Evolutionary conservation across 257 asterid genomes (phyloP).

Genomic region (Eucommia ulmoides): DNA sequence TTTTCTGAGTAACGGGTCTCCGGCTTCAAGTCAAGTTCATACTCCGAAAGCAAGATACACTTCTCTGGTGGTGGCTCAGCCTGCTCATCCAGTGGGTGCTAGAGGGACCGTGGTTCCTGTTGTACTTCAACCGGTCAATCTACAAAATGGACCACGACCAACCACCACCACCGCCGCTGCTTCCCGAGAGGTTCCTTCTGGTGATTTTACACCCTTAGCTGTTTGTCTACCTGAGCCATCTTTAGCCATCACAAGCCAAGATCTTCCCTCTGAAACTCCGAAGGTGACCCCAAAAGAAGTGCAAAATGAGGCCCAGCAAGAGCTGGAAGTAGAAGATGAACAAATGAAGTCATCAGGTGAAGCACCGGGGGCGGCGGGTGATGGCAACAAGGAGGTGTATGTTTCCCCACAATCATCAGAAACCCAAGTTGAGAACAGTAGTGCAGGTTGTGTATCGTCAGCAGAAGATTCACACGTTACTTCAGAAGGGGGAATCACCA

Average conservation of each 20-base stretch:
- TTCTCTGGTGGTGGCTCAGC: constrained; percentile 21
- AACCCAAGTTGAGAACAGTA: constrained; percentile 21
- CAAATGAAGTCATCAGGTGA: too few species aligned
- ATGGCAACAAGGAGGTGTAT: constrained; percentile 18
- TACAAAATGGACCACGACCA: constrained; percentile 20
- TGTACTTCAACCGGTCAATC: constrained; percentile 40
- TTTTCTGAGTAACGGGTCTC: neutral
- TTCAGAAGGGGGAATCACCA: constrained; percentile 20
- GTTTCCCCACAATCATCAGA: constrained; percentile 34
- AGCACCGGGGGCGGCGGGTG: constrained; percentile 14
- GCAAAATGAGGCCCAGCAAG: constrained; percentile 15
- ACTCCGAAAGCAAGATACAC: constrained; percentile 32
- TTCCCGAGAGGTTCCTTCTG: too few species aligned
- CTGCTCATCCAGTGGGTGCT: constrained; percentile 35
- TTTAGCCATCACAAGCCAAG: too few species aligned
- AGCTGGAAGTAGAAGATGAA: constrained; percentile 24
- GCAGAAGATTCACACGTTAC: constrained; percentile 22
- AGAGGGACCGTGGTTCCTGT: constrained; percentile 58
- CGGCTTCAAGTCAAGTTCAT: too few species aligned
- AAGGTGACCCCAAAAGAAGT: too few species aligned
- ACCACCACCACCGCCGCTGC: constrained; percentile 17
- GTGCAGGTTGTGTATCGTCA: constrained; percentile 23
- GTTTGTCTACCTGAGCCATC: constrained; percentile 24
- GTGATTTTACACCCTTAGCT: constrained; percentile 59
- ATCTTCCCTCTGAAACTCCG: too few species aligned